phyloP scores from a whole-genome alignment of 2,329 filamentous ascomycete genomes.

The Calonectria fujianensis region DNA sequence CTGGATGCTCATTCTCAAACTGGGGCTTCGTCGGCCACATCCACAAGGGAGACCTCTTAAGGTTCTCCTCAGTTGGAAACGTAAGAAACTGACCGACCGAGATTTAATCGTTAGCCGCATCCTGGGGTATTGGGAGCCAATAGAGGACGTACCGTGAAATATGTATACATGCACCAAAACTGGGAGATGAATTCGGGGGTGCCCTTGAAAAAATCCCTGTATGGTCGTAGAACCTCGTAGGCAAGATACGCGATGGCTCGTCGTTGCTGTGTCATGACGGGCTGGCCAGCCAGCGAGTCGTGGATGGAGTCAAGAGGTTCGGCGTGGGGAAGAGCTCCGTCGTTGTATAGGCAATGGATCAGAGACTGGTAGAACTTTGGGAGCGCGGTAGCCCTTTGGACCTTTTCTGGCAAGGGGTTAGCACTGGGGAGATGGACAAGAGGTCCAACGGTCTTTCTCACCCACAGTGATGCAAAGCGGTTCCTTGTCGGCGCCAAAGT shows the following conservation, averaged over 20 bases:
- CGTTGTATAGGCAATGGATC: neutral
- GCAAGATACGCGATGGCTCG: neutral
- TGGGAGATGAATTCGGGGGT: neutral
- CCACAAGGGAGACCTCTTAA: neutral
- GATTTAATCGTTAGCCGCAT: neutral
- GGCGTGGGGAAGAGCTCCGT: neutral
- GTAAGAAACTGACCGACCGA: neutral
- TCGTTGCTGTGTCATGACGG: neutral
- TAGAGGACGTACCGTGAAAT: neutral
- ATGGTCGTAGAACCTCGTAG: neutral
- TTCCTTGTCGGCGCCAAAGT: neutral
- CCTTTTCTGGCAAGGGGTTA: neutral
- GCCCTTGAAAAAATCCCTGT: neutral
- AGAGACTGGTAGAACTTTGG: neutral
- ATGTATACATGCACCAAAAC: conserved; percentile 3
- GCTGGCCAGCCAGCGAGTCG: neutral
- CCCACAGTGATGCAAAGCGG: conserved; percentile 1
- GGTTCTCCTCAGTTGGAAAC: neutral
- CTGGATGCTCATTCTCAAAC: neutral
- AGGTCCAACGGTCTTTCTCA: neutral
- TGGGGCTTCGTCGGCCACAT: conserved; percentile 8
- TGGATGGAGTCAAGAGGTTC: neutral
- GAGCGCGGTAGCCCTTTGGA: neutral
- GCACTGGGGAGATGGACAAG: neutral
- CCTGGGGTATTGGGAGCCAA: neutral